Evolutionary conservation across 139 green algal species (phyloP).

Genomic region (Haematococcus lacustris): DNA sequence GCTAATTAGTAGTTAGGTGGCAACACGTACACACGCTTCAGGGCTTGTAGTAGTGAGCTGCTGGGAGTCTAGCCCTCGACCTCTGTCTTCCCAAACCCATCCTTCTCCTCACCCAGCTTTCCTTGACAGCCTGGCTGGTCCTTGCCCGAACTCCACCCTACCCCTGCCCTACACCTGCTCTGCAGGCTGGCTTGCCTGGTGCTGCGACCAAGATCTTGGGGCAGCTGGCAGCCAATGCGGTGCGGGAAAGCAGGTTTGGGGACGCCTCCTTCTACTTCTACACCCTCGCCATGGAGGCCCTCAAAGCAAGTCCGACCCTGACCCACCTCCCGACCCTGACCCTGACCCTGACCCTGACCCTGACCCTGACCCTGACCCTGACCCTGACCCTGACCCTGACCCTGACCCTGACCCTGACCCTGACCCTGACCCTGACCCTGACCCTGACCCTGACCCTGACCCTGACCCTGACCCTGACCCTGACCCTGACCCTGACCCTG

Average conservation of each 20-base stretch:
- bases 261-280: constrained; percentile 60
- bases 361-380: too few relatives aligned
- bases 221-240: constrained; percentile 57
- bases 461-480: too few relatives aligned
- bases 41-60: not conserved
- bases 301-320: constrained; percentile 33
- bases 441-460: too few relatives aligned
- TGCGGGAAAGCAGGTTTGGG: constrained; percentile 45
- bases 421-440: too few relatives aligned
- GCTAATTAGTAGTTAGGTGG: too few relatives aligned
- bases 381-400: too few relatives aligned
- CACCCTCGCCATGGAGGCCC: constrained; percentile 52
- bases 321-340: too few relatives aligned
- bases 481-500: too few relatives aligned
- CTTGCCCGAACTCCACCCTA: not conserved
- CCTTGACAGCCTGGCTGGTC: too few relatives aligned
- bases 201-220: constrained; percentile 49
- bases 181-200: constrained; percentile 29
- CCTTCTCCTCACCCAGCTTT: not conserved
- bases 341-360: too few relatives aligned
- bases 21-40: not conserved
- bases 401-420: too few relatives aligned
- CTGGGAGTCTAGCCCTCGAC: not conserved
- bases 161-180: not conserved
- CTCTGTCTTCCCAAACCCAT: not conserved